Evolutionary conservation across 225 moss, liverwort and hornwort species (phyloP).

Genomic region (Bryoerythrophyllum caledonicum): DNA sequence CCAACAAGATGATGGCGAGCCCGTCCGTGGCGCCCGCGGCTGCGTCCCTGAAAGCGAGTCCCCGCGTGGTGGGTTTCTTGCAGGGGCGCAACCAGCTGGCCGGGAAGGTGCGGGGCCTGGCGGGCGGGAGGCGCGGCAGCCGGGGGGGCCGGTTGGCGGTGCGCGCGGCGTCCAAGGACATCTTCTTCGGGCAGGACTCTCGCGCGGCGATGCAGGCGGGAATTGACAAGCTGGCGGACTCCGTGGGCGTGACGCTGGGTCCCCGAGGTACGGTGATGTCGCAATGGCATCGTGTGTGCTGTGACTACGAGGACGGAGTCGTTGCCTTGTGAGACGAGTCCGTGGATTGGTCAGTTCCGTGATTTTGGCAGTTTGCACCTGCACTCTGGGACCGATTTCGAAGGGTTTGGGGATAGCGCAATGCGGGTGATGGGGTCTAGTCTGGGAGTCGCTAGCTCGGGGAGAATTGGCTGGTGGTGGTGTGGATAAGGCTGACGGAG

Average conservation of each 20-base stretch:
- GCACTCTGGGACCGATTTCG: neutral
- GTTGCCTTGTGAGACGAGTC: neutral
- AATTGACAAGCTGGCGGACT: constrained; percentile 85
- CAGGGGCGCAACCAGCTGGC: constrained; percentile 69
- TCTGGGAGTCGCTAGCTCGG: neutral
- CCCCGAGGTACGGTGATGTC: constrained; percentile 58
- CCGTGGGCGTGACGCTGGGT: constrained; percentile 82
- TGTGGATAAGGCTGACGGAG: neutral
- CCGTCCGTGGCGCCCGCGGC: neutral
- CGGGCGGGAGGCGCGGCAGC: constrained; percentile 14
- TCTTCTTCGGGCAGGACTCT: constrained; percentile 75
- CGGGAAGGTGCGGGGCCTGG: constrained; percentile 21
- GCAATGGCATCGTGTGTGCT: neutral
- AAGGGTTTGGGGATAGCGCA: accelerated
- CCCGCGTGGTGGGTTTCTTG: constrained; percentile 55
- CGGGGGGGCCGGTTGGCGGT: constrained; percentile 40
- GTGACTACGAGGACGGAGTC: neutral
- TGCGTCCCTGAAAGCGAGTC: constrained; percentile 46
- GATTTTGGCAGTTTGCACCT: neutral
- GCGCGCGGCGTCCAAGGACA: constrained; percentile 67
- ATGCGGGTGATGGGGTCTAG: neutral
- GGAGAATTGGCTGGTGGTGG: neutral
- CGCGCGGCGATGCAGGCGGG: constrained; percentile 82
- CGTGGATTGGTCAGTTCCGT: neutral
- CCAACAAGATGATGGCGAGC: constrained; percentile 41